Percentiles rank a stretch among this genome's conserved stretches.
These are phyloP conservation scores for Neonectria neomacrospora DNA, from an alignment of 2,329 filamentous ascomycete species.

Conservation along the genomic window DNA sequence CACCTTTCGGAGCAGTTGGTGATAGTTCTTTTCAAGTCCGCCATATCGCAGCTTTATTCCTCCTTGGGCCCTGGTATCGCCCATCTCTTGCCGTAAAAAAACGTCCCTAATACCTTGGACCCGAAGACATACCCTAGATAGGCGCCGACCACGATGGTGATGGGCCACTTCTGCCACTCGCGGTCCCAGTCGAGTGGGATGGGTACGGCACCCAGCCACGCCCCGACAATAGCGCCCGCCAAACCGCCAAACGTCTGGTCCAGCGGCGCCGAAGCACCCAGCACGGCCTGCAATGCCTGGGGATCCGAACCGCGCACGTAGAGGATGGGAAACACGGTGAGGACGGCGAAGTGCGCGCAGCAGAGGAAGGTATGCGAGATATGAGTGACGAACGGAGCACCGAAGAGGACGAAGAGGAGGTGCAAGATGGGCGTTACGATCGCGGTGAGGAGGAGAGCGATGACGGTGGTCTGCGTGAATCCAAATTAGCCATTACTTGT, in stretches of 20 bases:
- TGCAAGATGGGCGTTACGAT: constrained; percentile 74
- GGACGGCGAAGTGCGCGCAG: constrained; percentile 82
- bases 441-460: constrained; percentile 69
- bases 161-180: constrained; percentile 98
- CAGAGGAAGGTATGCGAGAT: constrained; percentile 80
- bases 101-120: constrained; percentile 67
- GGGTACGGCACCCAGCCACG: constrained; percentile 93
- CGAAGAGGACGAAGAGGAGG: constrained; percentile 82
- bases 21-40: neutral
- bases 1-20: neutral
- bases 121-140: constrained; percentile 83
- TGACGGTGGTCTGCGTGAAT: constrained; percentile 54
- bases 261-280: constrained; percentile 74
- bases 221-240: constrained; percentile 81
- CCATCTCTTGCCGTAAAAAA: constrained; percentile 60
- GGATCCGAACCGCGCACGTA: constrained; percentile 86
- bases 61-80: constrained; percentile 40
- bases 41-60: constrained; percentile 37
- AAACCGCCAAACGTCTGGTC: constrained; percentile 88
- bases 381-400: constrained; percentile 88
- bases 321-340: constrained; percentile 82
- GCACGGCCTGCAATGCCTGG: constrained; percentile 75
- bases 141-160: constrained; percentile 86
- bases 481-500: constrained; percentile 29
- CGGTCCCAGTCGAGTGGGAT: constrained; percentile 98